Conservation (phyloP, 1,284 basidiomycete species). For the Rhodotorula sp. region DNA sequence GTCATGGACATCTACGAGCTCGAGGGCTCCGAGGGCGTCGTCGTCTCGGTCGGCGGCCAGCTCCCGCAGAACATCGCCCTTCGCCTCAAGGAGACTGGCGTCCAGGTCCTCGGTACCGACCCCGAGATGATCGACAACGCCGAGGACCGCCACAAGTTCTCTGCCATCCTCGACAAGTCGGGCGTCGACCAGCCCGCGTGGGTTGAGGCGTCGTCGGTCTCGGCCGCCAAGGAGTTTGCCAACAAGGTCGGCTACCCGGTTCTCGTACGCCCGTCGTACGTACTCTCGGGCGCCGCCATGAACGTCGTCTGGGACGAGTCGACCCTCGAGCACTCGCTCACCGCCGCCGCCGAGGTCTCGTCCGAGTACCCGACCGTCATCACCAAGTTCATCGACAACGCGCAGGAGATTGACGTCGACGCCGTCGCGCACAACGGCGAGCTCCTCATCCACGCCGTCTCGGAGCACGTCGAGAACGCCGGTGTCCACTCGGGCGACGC, state of each 20-base stretch:
- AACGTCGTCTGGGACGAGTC: constrained; percentile 93
- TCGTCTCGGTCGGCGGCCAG: constrained; percentile 96
- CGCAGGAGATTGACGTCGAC: constrained; percentile 97
- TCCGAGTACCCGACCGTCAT: constrained; percentile 97
- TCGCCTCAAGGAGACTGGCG: constrained; percentile 82
- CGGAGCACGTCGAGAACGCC: constrained; percentile 98
- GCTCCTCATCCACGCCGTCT: constrained; percentile 93
- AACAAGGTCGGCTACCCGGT: constrained; percentile 87
- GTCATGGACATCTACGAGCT: constrained; percentile 99
- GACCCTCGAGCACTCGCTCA: constrained; percentile 85
- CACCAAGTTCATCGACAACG: constrained; percentile 97
- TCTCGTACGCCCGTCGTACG: constrained; percentile 94
- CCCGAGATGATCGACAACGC: constrained; percentile 94
- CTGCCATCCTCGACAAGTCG: constrained; percentile 87
- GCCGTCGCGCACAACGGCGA: constrained; percentile 93
- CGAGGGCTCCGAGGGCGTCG: constrained; percentile 86
- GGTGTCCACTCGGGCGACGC: constrained; percentile 99
- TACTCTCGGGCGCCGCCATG: constrained; percentile 98
- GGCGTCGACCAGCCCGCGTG: constrained; percentile 97
- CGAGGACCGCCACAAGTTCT: constrained; percentile 99
- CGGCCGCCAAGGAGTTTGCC: constrained; percentile 90
- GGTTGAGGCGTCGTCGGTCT: constrained; percentile 85
- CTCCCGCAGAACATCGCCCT: constrained; percentile 98
- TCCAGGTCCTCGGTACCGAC: constrained; percentile 95
- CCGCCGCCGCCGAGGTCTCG: constrained; percentile 91